Evolutionary conservation across 805 yeast species (phyloP), one percentile per base, ranked within the genome.

Genomic region (Monosporozyma aquatica): DNA sequence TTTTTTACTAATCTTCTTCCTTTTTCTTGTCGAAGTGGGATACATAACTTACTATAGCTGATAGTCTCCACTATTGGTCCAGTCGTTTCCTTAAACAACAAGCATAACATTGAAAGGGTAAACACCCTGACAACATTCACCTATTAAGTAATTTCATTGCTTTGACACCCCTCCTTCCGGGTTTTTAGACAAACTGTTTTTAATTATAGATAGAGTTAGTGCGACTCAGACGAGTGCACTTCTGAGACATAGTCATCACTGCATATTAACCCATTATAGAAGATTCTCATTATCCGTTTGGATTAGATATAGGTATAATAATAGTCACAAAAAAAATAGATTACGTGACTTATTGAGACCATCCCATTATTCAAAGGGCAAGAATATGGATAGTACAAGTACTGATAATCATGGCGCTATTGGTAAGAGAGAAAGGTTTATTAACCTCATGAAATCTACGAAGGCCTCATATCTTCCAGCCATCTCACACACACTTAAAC

Each of bases 391-490:
- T 25, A 26, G 34, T 26, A 33, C 32, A 14, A 29, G 15, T 22
- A 13, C 3, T 23, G 7, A 15, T 5, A 20, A 21, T 10, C 22
- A 11, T 14, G 26, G 4, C 15, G 38, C 37, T 4, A 29, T 48
- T 24, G 53, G 58, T 13, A 66, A 69, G 46, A 64, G 80, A 26
- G 77, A 69, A 50, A 59, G 73, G 32, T 52, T 78, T 22, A 52
- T 65, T 30, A 78, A 77, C 18, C 55, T 77, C 33, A 72, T 80
- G 45, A 71, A 66, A 45, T 70, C 74, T 5, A 76, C 82, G 8
- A 67, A 75, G 49, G 80, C 76, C 46, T 68, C 70, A 1, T 77
- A 77, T 50, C 67, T 77, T n/a, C 82, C 81, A 5, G 62, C 67
- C 5, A 41, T 75, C 21, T 62, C 76, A 1, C 68, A 68, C 13